Conservation (phyloP, 768 basidiomycete genomes). For the Amanita fuliginea region DNA sequence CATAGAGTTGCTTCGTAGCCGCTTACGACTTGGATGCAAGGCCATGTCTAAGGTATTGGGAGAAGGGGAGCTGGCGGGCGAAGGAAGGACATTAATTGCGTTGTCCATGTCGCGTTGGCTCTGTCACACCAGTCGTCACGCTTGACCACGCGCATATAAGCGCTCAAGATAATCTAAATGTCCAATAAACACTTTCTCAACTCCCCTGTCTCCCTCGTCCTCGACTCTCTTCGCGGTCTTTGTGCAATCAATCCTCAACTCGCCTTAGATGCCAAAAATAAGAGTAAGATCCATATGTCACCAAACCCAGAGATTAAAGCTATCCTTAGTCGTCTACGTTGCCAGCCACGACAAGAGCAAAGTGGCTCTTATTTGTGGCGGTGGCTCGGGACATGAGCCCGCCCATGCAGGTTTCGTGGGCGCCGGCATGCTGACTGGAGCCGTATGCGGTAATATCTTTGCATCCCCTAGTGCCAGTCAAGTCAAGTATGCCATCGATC, state of each 20-base stretch:
- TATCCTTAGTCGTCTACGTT: slow-evolving; percentile 47
- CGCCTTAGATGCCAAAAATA: slow-evolving; percentile 57
- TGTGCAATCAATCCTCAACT: slow-evolving; percentile 62
- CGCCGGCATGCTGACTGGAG: slow-evolving; percentile 66
- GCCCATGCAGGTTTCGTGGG: slow-evolving; percentile 88
- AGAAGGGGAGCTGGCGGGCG: slow-evolving; percentile 34
- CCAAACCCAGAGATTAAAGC: slow-evolving; percentile 5
- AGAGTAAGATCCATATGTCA: slow-evolving; percentile 34
- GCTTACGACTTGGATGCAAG: slow-evolving; percentile 41
- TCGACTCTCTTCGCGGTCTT: slow-evolving; percentile 70
- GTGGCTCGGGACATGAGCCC: slow-evolving; percentile 87
- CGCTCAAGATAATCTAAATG: not conserved
- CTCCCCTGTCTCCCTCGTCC: slow-evolving; percentile 53
- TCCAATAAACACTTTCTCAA: slow-evolving; percentile 74
- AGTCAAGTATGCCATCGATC: slow-evolving; percentile 70
- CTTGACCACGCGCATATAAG: slow-evolving; percentile 4
- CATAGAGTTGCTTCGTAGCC: slow-evolving; percentile 69
- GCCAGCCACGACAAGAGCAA: slow-evolving; percentile 45
- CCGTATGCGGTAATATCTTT: slow-evolving; percentile 84
- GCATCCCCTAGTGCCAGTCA: slow-evolving; percentile 85
- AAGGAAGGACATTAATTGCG: slow-evolving; percentile 19
- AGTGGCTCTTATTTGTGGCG: slow-evolving; percentile 74
- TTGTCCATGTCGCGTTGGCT: not conserved
- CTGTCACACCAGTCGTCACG: slow-evolving; percentile 1
- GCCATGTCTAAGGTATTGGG: slow-evolving; percentile 26